Evolutionary conservation across 345 rosid species (phyloP), one percentile per base, ranked within the genome.

Genomic region (Linum trigynum): DNA sequence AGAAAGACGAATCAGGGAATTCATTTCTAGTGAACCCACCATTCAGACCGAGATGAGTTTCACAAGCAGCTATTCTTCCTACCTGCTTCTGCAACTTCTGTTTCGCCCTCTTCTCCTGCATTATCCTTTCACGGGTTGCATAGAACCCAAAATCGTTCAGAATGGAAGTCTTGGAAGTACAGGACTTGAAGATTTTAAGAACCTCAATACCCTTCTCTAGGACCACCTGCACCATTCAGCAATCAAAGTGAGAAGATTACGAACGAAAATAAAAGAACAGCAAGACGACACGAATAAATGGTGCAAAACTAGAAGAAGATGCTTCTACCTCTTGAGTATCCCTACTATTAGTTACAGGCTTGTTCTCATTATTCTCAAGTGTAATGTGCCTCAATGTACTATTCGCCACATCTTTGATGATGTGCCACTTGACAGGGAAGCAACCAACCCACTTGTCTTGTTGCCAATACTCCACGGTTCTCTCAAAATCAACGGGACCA

Each of bases 371-470:
- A 65, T 81, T 84, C 43, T 69, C 86, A 16, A 87, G 89, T 0
- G 78, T 82, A 50, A 87, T 77, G 64, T 90, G 96, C 77, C 86
- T 81, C 76, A 90, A 56, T 2, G 67, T 80, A 71, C 77, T 75
- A 74, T 87, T 90, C 16, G 91, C 86, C 51, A 90, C 74, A 62
- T 90, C 91, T 85, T 87, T 87, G 69, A 87, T 66, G 64, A 90
- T 81, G 67, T 84, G 96, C 94, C 91, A 90, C 72, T 87, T 90
- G 64, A 85, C 76, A 64, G 91, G 81, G 74, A 90, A 87, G 67
- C 88, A 87, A 67, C 91, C 96, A 64, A 74, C 71, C 94, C 94
- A 87, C 77, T 87, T 90, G 72, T 90, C 89, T 71, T 87, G 96
- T 63, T 89, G 94, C 94, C 91, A 89, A 57, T 85, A 84, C 35